These are phyloP conservation scores for Cyberlindnera veronae DNA, from an alignment of 805 yeast species.

Conservation along the genomic window DNA sequence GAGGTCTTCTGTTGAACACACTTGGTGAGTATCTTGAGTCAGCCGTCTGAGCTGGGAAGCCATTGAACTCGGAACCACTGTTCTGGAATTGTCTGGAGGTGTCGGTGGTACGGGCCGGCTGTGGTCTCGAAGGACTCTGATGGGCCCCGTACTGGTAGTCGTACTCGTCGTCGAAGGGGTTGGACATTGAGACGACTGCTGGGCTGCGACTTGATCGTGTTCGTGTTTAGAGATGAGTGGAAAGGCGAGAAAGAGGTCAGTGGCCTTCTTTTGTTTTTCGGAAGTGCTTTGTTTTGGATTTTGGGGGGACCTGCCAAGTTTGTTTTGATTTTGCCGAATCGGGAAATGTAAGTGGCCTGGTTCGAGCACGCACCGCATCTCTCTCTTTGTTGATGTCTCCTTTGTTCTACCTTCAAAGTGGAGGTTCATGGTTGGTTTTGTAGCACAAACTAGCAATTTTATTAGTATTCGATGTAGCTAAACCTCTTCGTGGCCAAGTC, in stretches of 20 bases:
- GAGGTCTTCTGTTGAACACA: conserved; percentile 35
- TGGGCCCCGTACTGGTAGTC: conserved; percentile 4
- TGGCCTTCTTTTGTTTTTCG: neutral
- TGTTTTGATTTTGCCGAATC: conserved; percentile 25
- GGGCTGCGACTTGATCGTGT: neutral
- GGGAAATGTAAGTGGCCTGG: conserved; percentile 10
- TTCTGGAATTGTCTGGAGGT: conserved; percentile 22
- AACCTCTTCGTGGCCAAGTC: too few relatives aligned
- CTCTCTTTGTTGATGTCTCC: too few relatives aligned
- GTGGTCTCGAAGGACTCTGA: conserved; percentile 26
- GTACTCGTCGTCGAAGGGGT: conserved; percentile 29
- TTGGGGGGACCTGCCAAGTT: neutral
- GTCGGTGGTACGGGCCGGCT: conserved; percentile 18
- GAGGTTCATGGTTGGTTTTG: too few relatives aligned
- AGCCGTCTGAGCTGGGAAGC: conserved; percentile 13
- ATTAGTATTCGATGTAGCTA: too few relatives aligned
- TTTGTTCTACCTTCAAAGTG: too few relatives aligned
- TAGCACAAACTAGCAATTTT: too few relatives aligned
- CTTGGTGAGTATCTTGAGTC: conserved; percentile 40
- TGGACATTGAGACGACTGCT: conserved; percentile 16
- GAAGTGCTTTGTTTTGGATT: conserved; percentile 4
- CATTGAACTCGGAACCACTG: conserved; percentile 14
- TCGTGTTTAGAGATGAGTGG: neutral
- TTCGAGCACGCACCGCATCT: neutral
- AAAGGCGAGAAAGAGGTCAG: neutral